A percentile compares a stretch with the other conserved stretches of the same genome.
Conservation (phyloP, 1,284 basidiomycete genomes). For the Neonothopanus nambi region DNA sequence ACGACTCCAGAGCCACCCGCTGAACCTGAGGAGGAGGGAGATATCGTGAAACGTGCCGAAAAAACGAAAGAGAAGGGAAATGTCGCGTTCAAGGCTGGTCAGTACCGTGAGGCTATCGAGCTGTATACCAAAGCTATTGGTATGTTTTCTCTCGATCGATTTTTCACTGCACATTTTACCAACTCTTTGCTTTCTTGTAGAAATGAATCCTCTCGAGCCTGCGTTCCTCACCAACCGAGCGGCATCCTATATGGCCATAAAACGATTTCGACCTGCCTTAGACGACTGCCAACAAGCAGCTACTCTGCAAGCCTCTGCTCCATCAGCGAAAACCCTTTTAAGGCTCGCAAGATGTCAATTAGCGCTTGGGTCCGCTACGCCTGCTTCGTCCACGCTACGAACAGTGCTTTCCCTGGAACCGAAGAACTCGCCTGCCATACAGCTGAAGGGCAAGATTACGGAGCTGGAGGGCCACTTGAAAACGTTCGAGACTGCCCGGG, state of each 20-base stretch:
- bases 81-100: conserved; percentile 66
- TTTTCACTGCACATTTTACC: too few species aligned
- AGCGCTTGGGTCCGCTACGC: conserved; percentile 66
- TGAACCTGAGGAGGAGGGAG: conserved; percentile 26
- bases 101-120: conserved; percentile 73
- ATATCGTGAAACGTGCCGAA: conserved; percentile 48
- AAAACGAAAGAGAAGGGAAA: conserved; percentile 75
- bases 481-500: conserved; percentile 59
- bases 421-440: conserved; percentile 52
- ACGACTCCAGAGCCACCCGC: conserved; percentile 22
- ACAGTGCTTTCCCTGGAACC: conserved; percentile 56
- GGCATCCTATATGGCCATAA: conserved; percentile 82
- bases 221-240: conserved; percentile 85
- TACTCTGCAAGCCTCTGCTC: conserved; percentile 57
- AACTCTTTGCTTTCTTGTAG: conserved; percentile 35
- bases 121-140: conserved; percentile 79
- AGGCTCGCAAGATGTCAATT: conserved; percentile 81
- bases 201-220: conserved; percentile 67
- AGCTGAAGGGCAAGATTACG: conserved; percentile 61
- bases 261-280: conserved; percentile 73
- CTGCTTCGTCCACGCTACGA: conserved; percentile 65
- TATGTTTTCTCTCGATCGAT: conserved; percentile 32
- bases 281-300: conserved; percentile 79
- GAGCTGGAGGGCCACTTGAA: conserved; percentile 65
- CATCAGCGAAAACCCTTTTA: conserved; percentile 69